Evolutionary conservation across 1,284 basidiomycete genomes (phyloP), one percentile per base, ranked within the genome.

Genomic region (Irpex sp.): DNA sequence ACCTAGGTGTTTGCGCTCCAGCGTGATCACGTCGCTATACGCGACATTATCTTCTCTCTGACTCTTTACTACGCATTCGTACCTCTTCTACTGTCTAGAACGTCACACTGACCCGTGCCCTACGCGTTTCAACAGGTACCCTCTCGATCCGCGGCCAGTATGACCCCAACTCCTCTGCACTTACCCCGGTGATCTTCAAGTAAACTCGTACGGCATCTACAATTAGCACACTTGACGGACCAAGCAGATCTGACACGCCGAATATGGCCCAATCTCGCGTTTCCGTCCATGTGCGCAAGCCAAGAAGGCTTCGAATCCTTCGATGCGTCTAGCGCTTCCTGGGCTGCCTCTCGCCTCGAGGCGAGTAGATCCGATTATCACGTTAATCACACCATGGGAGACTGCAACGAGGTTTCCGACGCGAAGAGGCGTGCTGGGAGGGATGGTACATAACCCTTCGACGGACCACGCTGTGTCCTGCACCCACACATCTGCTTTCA

Each of bases 41-140:
- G 51, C 59, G 58, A 58, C 61, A 62, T 61, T 54, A 65, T 65
- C 64, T 65, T 65, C 64, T 65, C 64, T 65, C 64, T 65, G 64
- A 65, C 62, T 36, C 54, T 4, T 11, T 34, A 54, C 21, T 54
- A 34, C 19, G 7, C 31, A n/a, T 31, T 1, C 37, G 2, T 44
- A 4, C 21, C 7, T 0, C 44, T 34, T 21, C 44, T 8, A 4
- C 34, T 11, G 5, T 9, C 44, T 58, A 1, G 13, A 56, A 56
- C 37, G 57, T 38, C 19, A 31, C 36, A 4, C 58, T 60, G 47
- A 60, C 48, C 13, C 48, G 40, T 60, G 38, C n/a, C 21, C 47
- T 60, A 11, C 21, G 57, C 44, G 37, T 58, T 48, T 44, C 36
- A 57, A n/a, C 4, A 15, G 15, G 21, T 54, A 19, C 2, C 13